Base-by-base conservation (phyloP, 305 asterid genomes). In the Lippia alba region DNA sequence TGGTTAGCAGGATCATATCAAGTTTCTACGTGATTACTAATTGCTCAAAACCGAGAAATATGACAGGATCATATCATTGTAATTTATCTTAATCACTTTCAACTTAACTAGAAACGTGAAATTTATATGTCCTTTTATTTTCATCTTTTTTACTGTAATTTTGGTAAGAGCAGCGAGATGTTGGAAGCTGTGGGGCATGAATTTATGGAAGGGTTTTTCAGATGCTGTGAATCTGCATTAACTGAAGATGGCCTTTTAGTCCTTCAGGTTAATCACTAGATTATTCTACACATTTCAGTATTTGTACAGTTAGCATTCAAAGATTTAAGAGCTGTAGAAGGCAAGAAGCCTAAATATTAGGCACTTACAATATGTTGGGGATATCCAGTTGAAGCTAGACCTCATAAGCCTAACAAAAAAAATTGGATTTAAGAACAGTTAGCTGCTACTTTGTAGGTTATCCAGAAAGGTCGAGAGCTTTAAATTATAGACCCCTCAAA, bases 151-250 rank as follows among this genome's bases (percentile, higher is more conserved):
- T 3, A 5, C 60, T 12, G 16, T 9, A n/a, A 18, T 59, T 56
- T 39, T 68, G 74, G 3, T 49, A 54, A 74, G 71, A 82, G 76
- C 92, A 91, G 99, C 74, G 99, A 91, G 90, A 91, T 94, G 97
- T 78, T 94, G 78, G 99, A 94, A 90, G 96, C 92, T 40, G 99
- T 94, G 53, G 97, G 99, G 36, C 97, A 94, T 64, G 97, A 94
- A 73, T 94, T 67, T 61, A 87, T 94, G 96, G 96, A 87, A 70
- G 87, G 87, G 48, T 94, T 85, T 19, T 94, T 94, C 49, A 60
- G 81, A 50, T 77, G 89, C 56, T 88, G 97, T 59, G 94, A 94
- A 67, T 88, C 89, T 36, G 80, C 71, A 30, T 70, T 94, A 56
- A 92, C 84, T 74, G 91, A 85, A 76, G 77, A 90, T 59, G 97